Base-by-base conservation (phyloP, 2,329 filamentous ascomycete species). In the Emergomyces africanus region DNA sequence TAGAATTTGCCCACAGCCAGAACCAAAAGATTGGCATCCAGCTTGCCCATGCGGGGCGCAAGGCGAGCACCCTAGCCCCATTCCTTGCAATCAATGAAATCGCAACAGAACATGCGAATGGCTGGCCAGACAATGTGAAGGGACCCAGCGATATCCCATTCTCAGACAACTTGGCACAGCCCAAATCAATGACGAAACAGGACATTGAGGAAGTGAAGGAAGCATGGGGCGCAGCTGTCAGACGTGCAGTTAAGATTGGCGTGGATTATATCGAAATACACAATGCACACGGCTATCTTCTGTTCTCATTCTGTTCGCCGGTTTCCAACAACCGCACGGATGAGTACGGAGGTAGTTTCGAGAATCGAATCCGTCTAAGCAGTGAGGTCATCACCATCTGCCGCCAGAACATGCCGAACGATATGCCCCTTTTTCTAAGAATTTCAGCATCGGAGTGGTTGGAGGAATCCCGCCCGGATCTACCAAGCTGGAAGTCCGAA, bases 191-290 rank as follows among this genome's bases (percentile, higher is more conserved):
- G 80, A 86, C 83, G 0, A 72, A 81, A 1, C 75, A 79, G 1
- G 85, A 92, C 57, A 91, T 95, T 62, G 76, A 83, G 64, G 72
- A 76, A 2, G 74, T 89, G 51, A 85, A 90, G 66, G 69, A 73
- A 46, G 79, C 79, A 10, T 94, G 83, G 74, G 82, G 77, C 4
- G 79, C 79, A 1, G 77, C 82, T 0, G 78, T 82, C 0, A 76
- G 78, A 64, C 75, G 85, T 42, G 81, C 89, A 0, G 72, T 91
- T 4, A 76, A 82, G 62, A 86, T 84, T 1, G 90, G 89, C 0
- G 82, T 89, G 54, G 89, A 95, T 68, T 81, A 85, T 8, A 84
- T 95, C 60, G 89, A 95, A 70, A 83, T 95, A 56, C 89, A 94
- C 74, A 82, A 80, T 64, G 89, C 88, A 0, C 89, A 94, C 66